These are phyloP conservation scores for Neurospora intermedia DNA, from an alignment of 495 filamentous ascomycete genomes.

Conservation along the genomic window DNA sequence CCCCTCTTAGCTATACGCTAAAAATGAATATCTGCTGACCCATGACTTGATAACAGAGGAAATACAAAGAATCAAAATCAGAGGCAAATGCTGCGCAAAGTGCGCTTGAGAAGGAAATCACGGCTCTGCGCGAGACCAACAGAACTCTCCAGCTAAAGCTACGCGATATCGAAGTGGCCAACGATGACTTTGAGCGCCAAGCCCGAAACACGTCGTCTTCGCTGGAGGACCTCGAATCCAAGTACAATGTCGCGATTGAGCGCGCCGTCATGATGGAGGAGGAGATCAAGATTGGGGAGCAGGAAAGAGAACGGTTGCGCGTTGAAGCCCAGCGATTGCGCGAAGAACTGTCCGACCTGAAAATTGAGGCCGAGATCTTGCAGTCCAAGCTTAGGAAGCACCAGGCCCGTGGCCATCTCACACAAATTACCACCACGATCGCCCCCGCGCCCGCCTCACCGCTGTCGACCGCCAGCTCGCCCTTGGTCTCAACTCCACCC, in stretches of 20 bases:
- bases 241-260: constrained; percentile 91
- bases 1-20: neutral
- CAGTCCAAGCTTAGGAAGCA: constrained; percentile 77
- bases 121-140: constrained; percentile 72
- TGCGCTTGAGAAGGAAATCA: constrained; percentile 89
- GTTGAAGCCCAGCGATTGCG: constrained; percentile 82
- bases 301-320: constrained; percentile 75
- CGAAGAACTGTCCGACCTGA: constrained; percentile 85
- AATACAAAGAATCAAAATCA: constrained; percentile 88
- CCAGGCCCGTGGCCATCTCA: constrained; percentile 37
- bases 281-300: constrained; percentile 80
- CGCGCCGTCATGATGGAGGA: constrained; percentile 86
- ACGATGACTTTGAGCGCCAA: constrained; percentile 96
- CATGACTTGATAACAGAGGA: constrained; percentile 47
- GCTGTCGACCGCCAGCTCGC: constrained; percentile 56
- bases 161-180: constrained; percentile 92
- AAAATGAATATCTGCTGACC: neutral
- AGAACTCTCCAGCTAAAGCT: constrained; percentile 70
- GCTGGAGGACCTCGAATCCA: constrained; percentile 91
- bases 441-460: constrained; percentile 48
- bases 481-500: constrained; percentile 61
- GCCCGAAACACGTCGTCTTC: constrained; percentile 89
- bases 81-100: constrained; percentile 78
- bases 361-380: constrained; percentile 88
- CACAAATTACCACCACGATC: constrained; percentile 39